Conservation (phyloP, 2,329 filamentous ascomycete species). For the Fusarium gaditjirri region DNA sequence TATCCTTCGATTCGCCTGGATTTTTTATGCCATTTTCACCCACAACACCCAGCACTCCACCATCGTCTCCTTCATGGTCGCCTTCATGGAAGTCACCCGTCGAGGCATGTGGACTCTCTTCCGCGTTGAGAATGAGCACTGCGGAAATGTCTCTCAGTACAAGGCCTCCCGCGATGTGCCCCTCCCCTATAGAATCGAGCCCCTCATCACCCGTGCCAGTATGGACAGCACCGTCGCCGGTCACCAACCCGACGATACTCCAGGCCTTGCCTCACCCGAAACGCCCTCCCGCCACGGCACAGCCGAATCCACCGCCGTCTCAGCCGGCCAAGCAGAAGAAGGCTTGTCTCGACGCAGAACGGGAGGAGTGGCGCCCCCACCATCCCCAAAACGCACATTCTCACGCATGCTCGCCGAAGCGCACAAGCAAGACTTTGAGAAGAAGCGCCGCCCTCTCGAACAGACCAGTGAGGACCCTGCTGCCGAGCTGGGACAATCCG, state of each 20-base stretch:
- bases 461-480: conserved; percentile 39
- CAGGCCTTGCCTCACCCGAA: conserved; percentile 3
- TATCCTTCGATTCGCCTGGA: conserved; percentile 90
- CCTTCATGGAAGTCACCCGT: conserved; percentile 82
- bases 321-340: conserved; percentile 28
- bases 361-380: conserved; percentile 49
- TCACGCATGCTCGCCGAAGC: conserved; percentile 80
- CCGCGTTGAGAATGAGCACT: conserved; percentile 98
- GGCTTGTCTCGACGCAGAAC: conserved; percentile 48
- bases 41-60: conserved; percentile 85
- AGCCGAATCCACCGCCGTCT: conserved; percentile 34
- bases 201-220: conserved; percentile 56
- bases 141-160: conserved; percentile 88
- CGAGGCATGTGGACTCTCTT: conserved; percentile 92
- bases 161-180: conserved; percentile 90
- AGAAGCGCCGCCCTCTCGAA: conserved; percentile 65
- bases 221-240: conserved; percentile 43
- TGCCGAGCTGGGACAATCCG: conserved; percentile 45
- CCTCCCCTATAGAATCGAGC: conserved; percentile 77
- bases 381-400: conserved; percentile 48
- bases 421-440: conserved; percentile 92
- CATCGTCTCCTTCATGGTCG: conserved; percentile 81
- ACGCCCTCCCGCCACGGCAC: conserved; percentile 26
- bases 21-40: conserved; percentile 89
- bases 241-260: background rate